These are phyloP conservation scores for Ophiostoma quercus DNA, from an alignment of 2,329 filamentous ascomycete genomes.

Conservation along the genomic window DNA sequence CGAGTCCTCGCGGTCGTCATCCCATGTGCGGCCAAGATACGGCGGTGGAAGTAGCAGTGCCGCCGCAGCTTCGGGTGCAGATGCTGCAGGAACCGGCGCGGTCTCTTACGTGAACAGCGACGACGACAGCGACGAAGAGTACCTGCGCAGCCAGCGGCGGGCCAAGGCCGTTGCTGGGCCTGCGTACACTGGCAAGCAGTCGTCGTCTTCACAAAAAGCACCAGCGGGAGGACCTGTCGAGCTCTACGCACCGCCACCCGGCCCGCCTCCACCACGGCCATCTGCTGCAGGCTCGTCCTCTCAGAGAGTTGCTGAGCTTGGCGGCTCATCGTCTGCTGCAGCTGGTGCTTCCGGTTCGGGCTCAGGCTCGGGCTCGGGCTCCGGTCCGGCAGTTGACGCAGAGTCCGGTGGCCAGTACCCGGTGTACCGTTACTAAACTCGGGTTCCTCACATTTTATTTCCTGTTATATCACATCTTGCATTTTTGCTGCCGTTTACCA, in stretches of 20 bases:
- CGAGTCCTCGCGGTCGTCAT: slow-evolving; percentile 25
- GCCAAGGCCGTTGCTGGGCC: slow-evolving; percentile 14
- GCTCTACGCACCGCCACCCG: not conserved
- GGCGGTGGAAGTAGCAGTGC: slow-evolving; percentile 15
- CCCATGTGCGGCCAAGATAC: slow-evolving; percentile 18
- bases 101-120: slow-evolving; percentile 21
- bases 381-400: slow-evolving; percentile 15
- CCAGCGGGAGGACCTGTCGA: slow-evolving; percentile 2
- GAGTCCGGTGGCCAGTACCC: slow-evolving; percentile 14
- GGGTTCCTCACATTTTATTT: not conserved
- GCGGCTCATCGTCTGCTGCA: not conserved
- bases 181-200: not conserved
- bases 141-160: slow-evolving; percentile 22
- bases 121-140: slow-evolving; percentile 24
- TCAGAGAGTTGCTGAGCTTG: not conserved
- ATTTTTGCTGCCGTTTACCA: not conserved
- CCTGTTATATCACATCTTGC: not conserved
- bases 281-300: not conserved
- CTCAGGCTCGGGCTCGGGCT: not conserved
- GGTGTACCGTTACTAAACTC: slow-evolving; percentile 18
- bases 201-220: slow-evolving; percentile 2
- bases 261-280: not conserved
- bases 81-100: not conserved
- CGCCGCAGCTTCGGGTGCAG: not conserved
- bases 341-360: slow-evolving; percentile 12